phyloP scores from a whole-genome alignment of 1,284 basidiomycete species.

The Uromyces viciae-fabae region DNA sequence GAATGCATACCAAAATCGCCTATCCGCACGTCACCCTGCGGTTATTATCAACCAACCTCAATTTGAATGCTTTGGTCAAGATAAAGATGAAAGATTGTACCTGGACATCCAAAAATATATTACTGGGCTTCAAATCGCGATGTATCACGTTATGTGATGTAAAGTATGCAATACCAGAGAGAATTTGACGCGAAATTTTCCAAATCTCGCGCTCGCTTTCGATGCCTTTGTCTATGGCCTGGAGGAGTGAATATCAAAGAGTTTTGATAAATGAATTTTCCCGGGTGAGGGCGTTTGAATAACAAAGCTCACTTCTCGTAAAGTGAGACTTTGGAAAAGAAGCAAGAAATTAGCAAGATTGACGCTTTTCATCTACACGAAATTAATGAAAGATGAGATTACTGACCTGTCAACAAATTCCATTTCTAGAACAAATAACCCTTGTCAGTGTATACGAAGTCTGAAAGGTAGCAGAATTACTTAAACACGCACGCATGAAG shows the following conservation, averaged over 20 bases:
- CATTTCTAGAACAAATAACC: constrained; percentile 18
- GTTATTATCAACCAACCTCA: constrained; percentile 58
- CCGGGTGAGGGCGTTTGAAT: background rate
- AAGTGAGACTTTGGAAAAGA: constrained; percentile 24
- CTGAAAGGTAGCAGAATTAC: background rate
- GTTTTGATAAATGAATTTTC: background rate
- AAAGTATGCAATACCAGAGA: constrained; percentile 91
- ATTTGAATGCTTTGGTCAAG: constrained; percentile 51
- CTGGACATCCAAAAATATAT: constrained; percentile 66
- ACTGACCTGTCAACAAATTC: constrained; percentile 42
- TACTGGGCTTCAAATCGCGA: constrained; percentile 85
- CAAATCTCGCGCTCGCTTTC: constrained; percentile 74
- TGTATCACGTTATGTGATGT: constrained; percentile 83
- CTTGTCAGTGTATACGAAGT: background rate
- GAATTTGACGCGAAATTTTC: constrained; percentile 81
- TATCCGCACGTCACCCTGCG: constrained; percentile 84
- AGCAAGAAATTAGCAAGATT: background rate
- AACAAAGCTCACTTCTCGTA: constrained; percentile 26
- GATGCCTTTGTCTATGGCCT: constrained; percentile 75
- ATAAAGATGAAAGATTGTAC: background rate
- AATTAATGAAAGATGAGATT: background rate
- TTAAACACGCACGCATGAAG: constrained; percentile 30
- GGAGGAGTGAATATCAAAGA: constrained; percentile 24
- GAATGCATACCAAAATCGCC: constrained; percentile 75
- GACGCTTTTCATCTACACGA: background rate